These are phyloP conservation scores for Apophysomyces variabilis DNA, from an alignment of 371 early-diverging fungal genomes.

Conservation along the genomic window DNA sequence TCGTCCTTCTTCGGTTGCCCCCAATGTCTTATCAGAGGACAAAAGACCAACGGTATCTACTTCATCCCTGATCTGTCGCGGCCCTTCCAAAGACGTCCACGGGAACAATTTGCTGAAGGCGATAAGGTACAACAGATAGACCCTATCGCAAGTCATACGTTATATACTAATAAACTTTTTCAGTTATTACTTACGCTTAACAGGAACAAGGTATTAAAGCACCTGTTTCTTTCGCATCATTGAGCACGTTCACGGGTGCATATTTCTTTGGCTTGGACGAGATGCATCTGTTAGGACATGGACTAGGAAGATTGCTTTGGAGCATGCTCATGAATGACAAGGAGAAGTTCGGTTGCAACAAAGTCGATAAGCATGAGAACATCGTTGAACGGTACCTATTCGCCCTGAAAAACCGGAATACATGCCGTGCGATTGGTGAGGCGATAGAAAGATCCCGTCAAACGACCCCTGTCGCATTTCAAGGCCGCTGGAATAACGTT, in stretches of 20 bases:
- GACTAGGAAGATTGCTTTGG: neutral
- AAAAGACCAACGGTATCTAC: neutral
- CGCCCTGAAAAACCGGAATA: neutral
- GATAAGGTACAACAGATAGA: neutral
- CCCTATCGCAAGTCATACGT: neutral
- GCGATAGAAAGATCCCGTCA: neutral
- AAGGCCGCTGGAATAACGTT: neutral
- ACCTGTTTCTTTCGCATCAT: constrained; percentile 4
- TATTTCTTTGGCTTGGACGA: constrained; percentile 2
- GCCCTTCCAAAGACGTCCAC: neutral
- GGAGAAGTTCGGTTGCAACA: neutral
- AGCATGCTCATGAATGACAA: neutral
- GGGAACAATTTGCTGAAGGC: neutral
- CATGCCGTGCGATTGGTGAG: neutral
- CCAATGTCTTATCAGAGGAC: constrained; percentile 2
- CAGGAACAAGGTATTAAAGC: neutral
- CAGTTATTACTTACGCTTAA: neutral
- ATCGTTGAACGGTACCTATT: neutral
- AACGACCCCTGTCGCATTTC: neutral
- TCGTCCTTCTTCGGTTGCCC: constrained; percentile 8
- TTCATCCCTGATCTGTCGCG: neutral
- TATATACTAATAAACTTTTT: neutral
- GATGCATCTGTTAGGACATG: neutral
- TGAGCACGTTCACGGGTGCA: constrained; percentile 5
- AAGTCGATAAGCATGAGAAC: neutral